Percentiles rank a stretch among this genome's conserved stretches.
Conservation (phyloP, 306 rosid species). For the Vicia villosa region DNA sequence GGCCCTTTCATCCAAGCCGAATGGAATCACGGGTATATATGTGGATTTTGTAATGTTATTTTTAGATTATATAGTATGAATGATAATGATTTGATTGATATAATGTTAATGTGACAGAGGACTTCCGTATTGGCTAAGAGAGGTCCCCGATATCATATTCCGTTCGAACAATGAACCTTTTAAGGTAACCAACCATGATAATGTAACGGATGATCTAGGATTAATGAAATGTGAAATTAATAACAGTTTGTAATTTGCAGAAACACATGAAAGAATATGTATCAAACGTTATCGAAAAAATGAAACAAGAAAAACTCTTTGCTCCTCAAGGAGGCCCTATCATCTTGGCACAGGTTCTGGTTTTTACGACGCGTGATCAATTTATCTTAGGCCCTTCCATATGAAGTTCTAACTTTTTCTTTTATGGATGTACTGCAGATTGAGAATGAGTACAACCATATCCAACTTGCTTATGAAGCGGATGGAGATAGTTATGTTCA, state of each 20-base stretch:
- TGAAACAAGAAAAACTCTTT: slow-evolving; percentile 65
- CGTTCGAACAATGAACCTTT: slow-evolving; percentile 73
- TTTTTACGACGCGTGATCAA: slow-evolving; percentile 11
- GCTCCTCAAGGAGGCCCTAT: slow-evolving; percentile 93
- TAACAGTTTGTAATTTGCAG: slow-evolving; percentile 47
- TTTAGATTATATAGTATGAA: not conserved
- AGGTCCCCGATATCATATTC: slow-evolving; percentile 70
- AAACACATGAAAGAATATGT: slow-evolving; percentile 60
- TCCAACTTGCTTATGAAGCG: slow-evolving; percentile 67
- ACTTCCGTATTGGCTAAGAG: slow-evolving; percentile 95
- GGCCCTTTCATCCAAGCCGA: slow-evolving; percentile 99
- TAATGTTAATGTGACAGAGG: slow-evolving; percentile 59
- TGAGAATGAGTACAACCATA: slow-evolving; percentile 88
- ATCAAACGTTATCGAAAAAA: slow-evolving; percentile 43
- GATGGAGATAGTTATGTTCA: slow-evolving; percentile 66
- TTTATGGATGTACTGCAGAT: slow-evolving; percentile 49
- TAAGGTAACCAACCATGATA: slow-evolving; percentile 55
- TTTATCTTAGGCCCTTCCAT: not conserved
- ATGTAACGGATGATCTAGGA: not conserved
- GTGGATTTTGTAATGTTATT: not conserved
- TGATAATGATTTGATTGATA: not conserved
- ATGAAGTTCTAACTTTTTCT: not conserved
- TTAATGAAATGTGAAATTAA: not conserved
- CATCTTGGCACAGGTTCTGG: slow-evolving; percentile 79
- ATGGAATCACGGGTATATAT: slow-evolving; percentile 94